These are phyloP conservation scores for Aspergillus sparsus DNA, from an alignment of 495 filamentous ascomycete genomes.

Conservation along the genomic window DNA sequence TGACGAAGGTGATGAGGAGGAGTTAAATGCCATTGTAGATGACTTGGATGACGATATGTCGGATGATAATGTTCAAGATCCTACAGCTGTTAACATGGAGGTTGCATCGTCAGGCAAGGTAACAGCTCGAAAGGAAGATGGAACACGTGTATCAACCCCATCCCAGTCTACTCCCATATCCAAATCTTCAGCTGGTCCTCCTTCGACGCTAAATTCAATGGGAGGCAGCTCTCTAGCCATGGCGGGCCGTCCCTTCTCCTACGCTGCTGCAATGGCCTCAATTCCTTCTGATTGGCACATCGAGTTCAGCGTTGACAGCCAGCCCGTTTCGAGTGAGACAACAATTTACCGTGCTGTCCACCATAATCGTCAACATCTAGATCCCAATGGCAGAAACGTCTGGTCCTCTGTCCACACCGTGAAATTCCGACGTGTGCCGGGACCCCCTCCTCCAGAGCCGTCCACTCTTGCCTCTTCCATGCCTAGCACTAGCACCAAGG, in stretches of 20 bases:
- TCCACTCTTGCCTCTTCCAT: conserved; percentile 59
- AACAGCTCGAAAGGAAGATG: conserved; percentile 95
- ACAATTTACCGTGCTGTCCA: conserved; percentile 97
- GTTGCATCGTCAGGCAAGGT: conserved; percentile 88
- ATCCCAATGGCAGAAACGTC: conserved; percentile 68
- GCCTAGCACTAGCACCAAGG: conserved; percentile 49
- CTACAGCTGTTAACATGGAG: conserved; percentile 89
- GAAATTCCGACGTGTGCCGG: conserved; percentile 83
- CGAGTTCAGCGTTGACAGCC: conserved; percentile 86
- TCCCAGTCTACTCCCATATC: conserved; percentile 59
- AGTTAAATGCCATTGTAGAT: conserved; percentile 83
- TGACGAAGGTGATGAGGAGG: conserved; percentile 66
- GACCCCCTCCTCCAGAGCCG: conserved; percentile 82
- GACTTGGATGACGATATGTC: conserved; percentile 89
- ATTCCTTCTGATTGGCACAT: conserved; percentile 96
- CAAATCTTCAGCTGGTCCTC: conserved; percentile 48
- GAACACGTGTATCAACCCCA: conserved; percentile 85
- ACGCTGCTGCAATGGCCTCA: conserved; percentile 72
- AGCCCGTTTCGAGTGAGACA: conserved; percentile 83
- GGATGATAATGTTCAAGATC: conserved; percentile 69
- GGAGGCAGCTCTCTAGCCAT: conserved; percentile 43
- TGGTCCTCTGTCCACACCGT: conserved; percentile 91
- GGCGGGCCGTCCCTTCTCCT: conserved; percentile 58
- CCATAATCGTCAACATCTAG: conserved; percentile 61
- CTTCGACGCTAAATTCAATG: conserved; percentile 34